Base-by-base conservation (phyloP, 495 filamentous ascomycete genomes). In the Podospora tetraspora region DNA sequence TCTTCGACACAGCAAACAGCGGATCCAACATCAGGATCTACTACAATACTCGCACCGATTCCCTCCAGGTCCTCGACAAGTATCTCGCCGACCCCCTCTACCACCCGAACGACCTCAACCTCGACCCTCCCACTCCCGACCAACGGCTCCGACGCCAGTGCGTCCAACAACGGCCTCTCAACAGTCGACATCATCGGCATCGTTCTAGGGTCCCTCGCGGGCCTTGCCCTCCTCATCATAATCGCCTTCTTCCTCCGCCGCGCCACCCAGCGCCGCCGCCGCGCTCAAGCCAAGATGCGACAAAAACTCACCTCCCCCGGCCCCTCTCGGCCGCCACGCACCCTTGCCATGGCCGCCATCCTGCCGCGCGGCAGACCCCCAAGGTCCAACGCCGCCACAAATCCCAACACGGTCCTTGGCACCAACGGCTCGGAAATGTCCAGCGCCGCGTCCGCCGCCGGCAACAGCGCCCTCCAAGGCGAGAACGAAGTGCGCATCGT, bases 401-500 rank as follows among this genome's bases (percentile, higher is more conserved):
- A 52, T 6, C 43, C 43, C 7, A n/a, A 52, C 43, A 52, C 43
- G 6, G 43, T 19, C 19, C 65, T 61, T 3, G 34, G 43, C n/a
- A 58, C 63, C n/a, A 59, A 66, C 63, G 57, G 52, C 24, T 66
- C 63, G 21, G 32, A 25, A 13, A 23, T 25, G 52, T 27, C 27
- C 19, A 57, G 56, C 58, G 19, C 58, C 58, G 56, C 21, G 2
- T 59, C 69, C 13, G 60, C 22, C 2, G 30, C 27, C 27, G 63
- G 37, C 34, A 63, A 59, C 34, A 63, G 66, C 60, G 70, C 68
- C 5, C 64, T 74, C 10, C 69, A 66, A 3, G 72, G 72, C 25
- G 68, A 69, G 25, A 70, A 70, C 21, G 75, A 77, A 62, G 75
- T 77, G 3, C 65, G 75, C 21, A 71, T 77, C 59, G 72, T 77